Evolutionary conservation across 2,329 filamentous ascomycete species (phyloP).

Genomic region (Penicillium corylophilum): DNA sequence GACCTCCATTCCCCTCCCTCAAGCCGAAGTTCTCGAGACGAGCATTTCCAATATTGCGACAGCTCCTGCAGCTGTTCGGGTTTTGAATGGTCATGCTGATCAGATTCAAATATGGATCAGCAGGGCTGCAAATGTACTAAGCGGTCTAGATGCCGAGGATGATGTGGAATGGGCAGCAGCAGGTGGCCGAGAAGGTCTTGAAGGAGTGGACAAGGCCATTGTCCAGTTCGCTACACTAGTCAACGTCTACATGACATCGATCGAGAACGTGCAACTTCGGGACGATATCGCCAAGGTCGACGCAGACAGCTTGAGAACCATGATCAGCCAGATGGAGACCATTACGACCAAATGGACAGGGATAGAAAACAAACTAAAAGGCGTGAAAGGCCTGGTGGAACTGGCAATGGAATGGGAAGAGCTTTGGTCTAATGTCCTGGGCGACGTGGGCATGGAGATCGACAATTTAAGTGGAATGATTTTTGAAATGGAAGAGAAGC

Average conservation of each 20-base stretch:
- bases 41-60: conserved; percentile 83
- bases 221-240: conserved; percentile 83
- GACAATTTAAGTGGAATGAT: conserved; percentile 76
- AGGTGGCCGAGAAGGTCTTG: conserved; percentile 62
- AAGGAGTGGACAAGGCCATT: conserved; percentile 67
- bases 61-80: conserved; percentile 77
- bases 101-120: conserved; percentile 93
- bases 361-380: conserved; percentile 74
- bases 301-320: conserved; percentile 66
- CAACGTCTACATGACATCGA: conserved; percentile 89
- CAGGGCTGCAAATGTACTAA: conserved; percentile 86
- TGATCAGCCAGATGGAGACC: conserved; percentile 84
- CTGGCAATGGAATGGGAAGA: conserved; percentile 99
- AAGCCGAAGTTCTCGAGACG: conserved; percentile 77
- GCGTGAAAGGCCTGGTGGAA: conserved; percentile 86
- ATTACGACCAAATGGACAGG: conserved; percentile 82
- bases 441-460: conserved; percentile 87
- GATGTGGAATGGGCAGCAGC: conserved; percentile 96
- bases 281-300: conserved; percentile 72
- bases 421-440: conserved; percentile 88
- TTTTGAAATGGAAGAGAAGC: conserved; percentile 96
- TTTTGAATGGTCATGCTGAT: conserved; percentile 81
- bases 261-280: conserved; percentile 82
- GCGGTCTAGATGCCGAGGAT: conserved; percentile 87
- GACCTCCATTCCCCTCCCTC: conserved; percentile 83